phyloP scores from a whole-genome alignment of 768 basidiomycete species.

The Rhizopogon roseolus region DNA sequence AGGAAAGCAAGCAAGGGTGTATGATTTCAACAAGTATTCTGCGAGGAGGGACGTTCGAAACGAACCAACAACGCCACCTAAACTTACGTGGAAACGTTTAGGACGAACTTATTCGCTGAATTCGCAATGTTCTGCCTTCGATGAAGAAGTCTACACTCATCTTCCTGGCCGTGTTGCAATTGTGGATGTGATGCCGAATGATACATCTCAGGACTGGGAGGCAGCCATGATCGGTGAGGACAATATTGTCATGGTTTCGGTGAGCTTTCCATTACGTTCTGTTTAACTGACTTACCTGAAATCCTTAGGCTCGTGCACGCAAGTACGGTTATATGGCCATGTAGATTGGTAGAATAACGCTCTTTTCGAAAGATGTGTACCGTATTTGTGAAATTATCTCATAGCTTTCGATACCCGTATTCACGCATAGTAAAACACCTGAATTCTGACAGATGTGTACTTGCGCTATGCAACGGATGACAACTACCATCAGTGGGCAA shows the following conservation, averaged over 20 bases:
- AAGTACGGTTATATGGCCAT: constrained; percentile 24
- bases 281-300: not conserved
- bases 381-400: not conserved
- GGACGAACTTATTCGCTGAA: constrained; percentile 5
- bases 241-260: constrained; percentile 29
- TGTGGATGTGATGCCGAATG: constrained; percentile 4
- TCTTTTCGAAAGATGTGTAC: not conserved
- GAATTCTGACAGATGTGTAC: not conserved
- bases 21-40: constrained; percentile 30
- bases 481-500: not conserved
- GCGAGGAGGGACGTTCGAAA: constrained; percentile 11
- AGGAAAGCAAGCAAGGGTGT: constrained; percentile 15
- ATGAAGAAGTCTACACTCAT: constrained; percentile 16
- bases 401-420: too few relatives aligned
- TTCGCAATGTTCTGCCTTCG: constrained; percentile 13
- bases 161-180: constrained; percentile 23
- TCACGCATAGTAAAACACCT: too few relatives aligned
- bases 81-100: constrained; percentile 15
- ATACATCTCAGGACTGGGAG: constrained; percentile 14
- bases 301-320: constrained; percentile 6
- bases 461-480: not conserved
- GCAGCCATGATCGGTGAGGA: constrained; percentile 33
- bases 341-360: constrained; percentile 7
- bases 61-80: constrained; percentile 1
- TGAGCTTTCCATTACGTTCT: constrained; percentile 4